Evolutionary conservation across 2,329 filamentous ascomycete genomes (phyloP).

Genomic region (Arachnomyces sp.): DNA sequence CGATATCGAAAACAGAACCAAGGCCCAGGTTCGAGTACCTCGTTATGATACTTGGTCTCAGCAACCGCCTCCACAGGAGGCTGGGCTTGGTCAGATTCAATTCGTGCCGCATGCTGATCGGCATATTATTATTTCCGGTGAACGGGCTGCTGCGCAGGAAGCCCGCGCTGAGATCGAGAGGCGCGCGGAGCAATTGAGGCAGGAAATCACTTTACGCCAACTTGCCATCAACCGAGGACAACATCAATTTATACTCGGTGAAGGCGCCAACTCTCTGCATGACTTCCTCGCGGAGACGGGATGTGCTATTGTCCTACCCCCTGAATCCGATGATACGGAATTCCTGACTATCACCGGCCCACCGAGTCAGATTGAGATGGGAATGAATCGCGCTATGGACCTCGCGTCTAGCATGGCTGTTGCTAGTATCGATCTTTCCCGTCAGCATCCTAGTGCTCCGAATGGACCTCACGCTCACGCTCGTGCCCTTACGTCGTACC

Average conservation of each 20-base stretch:
- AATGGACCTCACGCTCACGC: conserved; percentile 69
- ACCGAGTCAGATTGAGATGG: conserved; percentile 61
- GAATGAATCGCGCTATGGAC: conserved; percentile 76
- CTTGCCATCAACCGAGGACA: conserved; percentile 74
- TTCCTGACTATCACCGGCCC: conserved; percentile 79
- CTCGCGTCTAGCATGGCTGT: conserved; percentile 80
- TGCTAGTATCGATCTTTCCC: conserved; percentile 71
- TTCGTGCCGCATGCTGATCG: conserved; percentile 66
- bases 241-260: conserved; percentile 91
- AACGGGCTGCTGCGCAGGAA: conserved; percentile 71
- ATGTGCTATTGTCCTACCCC: conserved; percentile 75
- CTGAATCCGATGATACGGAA: conserved; percentile 68
- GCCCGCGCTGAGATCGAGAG: conserved; percentile 74
- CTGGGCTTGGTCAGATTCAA: conserved; percentile 55
- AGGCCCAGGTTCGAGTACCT: conserved; percentile 74
- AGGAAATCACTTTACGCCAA: conserved; percentile 68
- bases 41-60: conserved; percentile 65
- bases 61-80: conserved; percentile 57
- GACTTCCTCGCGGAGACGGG: conserved; percentile 87
- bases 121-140: conserved; percentile 78
- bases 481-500: conserved; percentile 76
- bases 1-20: conserved; percentile 62
- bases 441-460: conserved; percentile 66
- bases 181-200: conserved; percentile 64
- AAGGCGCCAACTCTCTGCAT: conserved; percentile 67